Conservation (phyloP, 768 basidiomycete genomes). For the Hygrophorus pudorinus region DNA sequence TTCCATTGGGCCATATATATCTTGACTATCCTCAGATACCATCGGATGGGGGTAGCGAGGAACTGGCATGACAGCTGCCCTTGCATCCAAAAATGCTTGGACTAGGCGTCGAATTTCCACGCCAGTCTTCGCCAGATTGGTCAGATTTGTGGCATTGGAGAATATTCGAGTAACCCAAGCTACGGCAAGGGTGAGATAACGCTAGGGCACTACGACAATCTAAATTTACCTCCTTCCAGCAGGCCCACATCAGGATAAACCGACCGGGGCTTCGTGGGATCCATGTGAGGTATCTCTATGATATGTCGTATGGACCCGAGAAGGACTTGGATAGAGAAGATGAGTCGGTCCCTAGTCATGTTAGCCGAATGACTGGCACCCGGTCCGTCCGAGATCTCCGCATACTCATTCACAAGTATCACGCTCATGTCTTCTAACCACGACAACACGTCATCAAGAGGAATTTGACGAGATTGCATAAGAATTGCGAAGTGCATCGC, state of each 20-base stretch:
- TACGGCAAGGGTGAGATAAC: not conserved
- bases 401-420: slow-evolving; percentile 47
- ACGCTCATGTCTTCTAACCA: slow-evolving; percentile 60
- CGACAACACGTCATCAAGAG: slow-evolving; percentile 40
- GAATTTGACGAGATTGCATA: slow-evolving; percentile 40
- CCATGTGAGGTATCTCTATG: slow-evolving; percentile 25
- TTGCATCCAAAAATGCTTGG: slow-evolving; percentile 50
- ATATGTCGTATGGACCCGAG: slow-evolving; percentile 49
- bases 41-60: slow-evolving; percentile 24
- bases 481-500: slow-evolving; percentile 61
- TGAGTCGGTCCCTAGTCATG: slow-evolving; percentile 17
- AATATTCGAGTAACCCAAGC: slow-evolving; percentile 6
- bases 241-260: slow-evolving; percentile 57
- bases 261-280: slow-evolving; percentile 1
- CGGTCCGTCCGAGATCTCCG: slow-evolving; percentile 10
- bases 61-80: slow-evolving; percentile 37
- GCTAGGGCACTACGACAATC: slow-evolving; percentile 6
- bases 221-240: slow-evolving; percentile 40
- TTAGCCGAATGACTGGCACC: not conserved
- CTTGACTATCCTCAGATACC: slow-evolving; percentile 54
- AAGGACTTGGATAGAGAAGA: slow-evolving; percentile 36
- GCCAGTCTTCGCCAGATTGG: slow-evolving; percentile 30
- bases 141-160: slow-evolving; percentile 4
- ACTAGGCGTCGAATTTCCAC: slow-evolving; percentile 49
- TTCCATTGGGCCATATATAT: slow-evolving; percentile 45